phyloP scores from a whole-genome alignment of 495 filamentous ascomycete species.

The Pyrenula aspistea region DNA sequence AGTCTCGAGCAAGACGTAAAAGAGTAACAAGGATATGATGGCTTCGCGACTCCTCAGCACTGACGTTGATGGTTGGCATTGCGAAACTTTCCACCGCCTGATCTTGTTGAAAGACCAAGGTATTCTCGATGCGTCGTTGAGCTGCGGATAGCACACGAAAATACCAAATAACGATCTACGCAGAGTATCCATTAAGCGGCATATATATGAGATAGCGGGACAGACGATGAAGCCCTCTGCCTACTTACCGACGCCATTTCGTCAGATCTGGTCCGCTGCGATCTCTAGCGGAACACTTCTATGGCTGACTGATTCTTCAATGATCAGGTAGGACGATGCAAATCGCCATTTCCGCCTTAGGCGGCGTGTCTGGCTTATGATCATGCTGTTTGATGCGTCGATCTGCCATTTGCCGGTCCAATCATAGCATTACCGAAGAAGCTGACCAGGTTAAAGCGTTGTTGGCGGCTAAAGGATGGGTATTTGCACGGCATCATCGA shows the following conservation, averaged over 20 bases:
- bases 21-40: conserved; percentile 12
- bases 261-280: no score
- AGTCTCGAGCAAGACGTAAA: conserved; percentile 15
- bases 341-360: not conserved
- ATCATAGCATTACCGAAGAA: not conserved
- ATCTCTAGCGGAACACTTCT: no score
- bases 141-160: no score
- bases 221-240: no score
- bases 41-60: not conserved
- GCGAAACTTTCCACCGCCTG: not conserved
- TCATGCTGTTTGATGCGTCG: not conserved
- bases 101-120: not conserved
- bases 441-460: not conserved
- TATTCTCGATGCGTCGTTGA: no score
- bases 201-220: no score
- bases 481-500: no score
- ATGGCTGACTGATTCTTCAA: not conserved
- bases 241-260: no score
- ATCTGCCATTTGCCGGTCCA: not conserved
- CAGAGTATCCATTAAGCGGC: no score
- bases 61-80: not conserved
- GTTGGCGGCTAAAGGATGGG: no score
- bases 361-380: no score
- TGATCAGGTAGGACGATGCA: not conserved
- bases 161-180: no score